A percentile compares a stretch with the other conserved stretches of the same genome.
Conservation (phyloP, 345 rosid species). For the Streptanthus diversifolius region DNA sequence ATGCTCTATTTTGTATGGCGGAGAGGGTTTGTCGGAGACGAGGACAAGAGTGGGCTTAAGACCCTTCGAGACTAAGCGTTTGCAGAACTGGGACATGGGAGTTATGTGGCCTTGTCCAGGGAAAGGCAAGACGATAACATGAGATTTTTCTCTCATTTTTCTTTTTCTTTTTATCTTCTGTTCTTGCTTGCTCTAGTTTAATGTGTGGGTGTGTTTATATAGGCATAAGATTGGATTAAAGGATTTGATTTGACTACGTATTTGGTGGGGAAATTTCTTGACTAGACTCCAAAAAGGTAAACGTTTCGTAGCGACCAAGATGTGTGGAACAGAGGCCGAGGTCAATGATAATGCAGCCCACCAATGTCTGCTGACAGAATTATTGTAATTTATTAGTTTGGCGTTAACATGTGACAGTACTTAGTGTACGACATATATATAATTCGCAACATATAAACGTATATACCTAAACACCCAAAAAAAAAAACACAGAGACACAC, state of each 20-base stretch:
- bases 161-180: neutral
- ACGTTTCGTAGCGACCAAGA: conserved; percentile 31
- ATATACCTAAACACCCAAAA: too few relatives aligned
- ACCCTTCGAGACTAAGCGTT: conserved; percentile 51
- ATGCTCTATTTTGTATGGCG: conserved; percentile 27
- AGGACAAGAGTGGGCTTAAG: conserved; percentile 39
- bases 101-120: conserved; percentile 57
- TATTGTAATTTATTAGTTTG: neutral
- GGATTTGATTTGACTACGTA: conserved; percentile 18
- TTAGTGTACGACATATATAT: neutral
- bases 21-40: conserved; percentile 32
- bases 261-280: neutral
- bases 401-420: conserved; percentile 11
- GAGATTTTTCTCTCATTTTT: conserved; percentile 21
- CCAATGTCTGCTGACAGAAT: neutral
- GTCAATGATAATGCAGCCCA: conserved; percentile 16
- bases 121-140: conserved; percentile 39
- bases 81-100: conserved; percentile 58
- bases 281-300: conserved; percentile 8
- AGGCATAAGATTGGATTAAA: neutral
- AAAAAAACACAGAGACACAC: too few relatives aligned
- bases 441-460: neutral
- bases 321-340: conserved; percentile 25
- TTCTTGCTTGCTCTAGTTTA: neutral
- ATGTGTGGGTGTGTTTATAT: conserved; percentile 4